These are phyloP conservation scores for Phytophthora pseudosyringae DNA, from an alignment of 352 stramenopile genomes.

Conservation along the genomic window DNA sequence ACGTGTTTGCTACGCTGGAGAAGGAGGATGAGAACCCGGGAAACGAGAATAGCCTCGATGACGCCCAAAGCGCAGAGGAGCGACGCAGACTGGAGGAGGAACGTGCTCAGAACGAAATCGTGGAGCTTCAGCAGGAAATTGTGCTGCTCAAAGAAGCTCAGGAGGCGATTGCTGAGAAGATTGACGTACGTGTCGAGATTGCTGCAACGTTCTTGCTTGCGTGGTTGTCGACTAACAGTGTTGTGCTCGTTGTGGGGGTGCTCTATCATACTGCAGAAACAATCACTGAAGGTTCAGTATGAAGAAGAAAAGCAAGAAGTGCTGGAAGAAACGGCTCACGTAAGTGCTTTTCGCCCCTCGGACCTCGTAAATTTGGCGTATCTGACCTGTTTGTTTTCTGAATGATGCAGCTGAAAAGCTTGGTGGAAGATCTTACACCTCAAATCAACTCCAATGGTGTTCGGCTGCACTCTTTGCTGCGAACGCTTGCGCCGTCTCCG, in stretches of 20 bases:
- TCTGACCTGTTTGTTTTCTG: slow-evolving; percentile 3
- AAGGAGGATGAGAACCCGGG: slow-evolving; percentile 36
- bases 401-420: slow-evolving; percentile 50
- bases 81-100: slow-evolving; percentile 42
- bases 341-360: slow-evolving; percentile 26
- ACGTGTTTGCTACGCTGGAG: slow-evolving; percentile 54
- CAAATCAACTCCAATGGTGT: slow-evolving; percentile 62
- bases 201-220: background rate
- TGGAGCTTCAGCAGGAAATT: slow-evolving; percentile 66
- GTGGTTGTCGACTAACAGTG: background rate
- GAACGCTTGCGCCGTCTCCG: slow-evolving; percentile 60
- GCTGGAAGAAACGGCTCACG: slow-evolving; percentile 65
- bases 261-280: slow-evolving; percentile 32
- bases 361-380: background rate
- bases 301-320: slow-evolving; percentile 64
- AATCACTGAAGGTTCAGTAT: slow-evolving; percentile 73
- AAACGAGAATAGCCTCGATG: slow-evolving; percentile 24
- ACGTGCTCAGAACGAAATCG: slow-evolving; percentile 52
- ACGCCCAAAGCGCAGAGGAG: slow-evolving; percentile 42
- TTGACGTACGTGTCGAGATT: slow-evolving; percentile 39
- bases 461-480: slow-evolving; percentile 69
- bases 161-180: slow-evolving; percentile 53
- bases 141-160: slow-evolving; percentile 59
- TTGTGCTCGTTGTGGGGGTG: background rate
- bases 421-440: slow-evolving; percentile 55